Conservation (phyloP, 2,329 filamentous ascomycete species). For the Hypoxylon sp. region DNA sequence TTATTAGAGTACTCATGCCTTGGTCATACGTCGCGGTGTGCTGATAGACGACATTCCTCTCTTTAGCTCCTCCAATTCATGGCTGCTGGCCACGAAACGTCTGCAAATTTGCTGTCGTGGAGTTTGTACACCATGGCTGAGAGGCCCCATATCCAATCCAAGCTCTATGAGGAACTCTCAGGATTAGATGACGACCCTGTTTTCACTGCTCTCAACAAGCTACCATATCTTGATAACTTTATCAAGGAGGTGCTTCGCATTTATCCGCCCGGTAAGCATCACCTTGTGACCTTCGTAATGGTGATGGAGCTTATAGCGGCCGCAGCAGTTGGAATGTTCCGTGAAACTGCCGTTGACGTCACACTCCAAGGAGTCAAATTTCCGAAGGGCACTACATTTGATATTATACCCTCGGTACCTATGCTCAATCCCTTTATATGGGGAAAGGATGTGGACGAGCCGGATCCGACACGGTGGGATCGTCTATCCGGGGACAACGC, state of each 20-base stretch:
- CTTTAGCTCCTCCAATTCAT: slow-evolving; percentile 54
- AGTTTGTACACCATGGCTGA: slow-evolving; percentile 50
- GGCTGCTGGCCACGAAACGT: slow-evolving; percentile 55
- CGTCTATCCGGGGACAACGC: slow-evolving; percentile 43
- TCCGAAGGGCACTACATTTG: slow-evolving; percentile 53
- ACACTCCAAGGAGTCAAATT: slow-evolving; percentile 51
- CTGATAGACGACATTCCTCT: background rate
- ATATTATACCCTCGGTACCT: slow-evolving; percentile 53
- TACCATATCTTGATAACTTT: slow-evolving; percentile 55
- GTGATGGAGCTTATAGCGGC: background rate
- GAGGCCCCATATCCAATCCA: slow-evolving; percentile 50
- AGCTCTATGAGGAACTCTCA: slow-evolving; percentile 52
- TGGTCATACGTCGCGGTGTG: background rate
- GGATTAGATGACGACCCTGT: slow-evolving; percentile 48
- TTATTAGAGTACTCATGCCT: background rate
- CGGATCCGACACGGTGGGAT: slow-evolving; percentile 56
- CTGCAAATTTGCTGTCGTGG: slow-evolving; percentile 53
- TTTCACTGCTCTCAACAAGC: slow-evolving; percentile 42
- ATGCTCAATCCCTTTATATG: slow-evolving; percentile 54
- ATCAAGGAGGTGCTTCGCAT: slow-evolving; percentile 55
- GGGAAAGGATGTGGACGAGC: slow-evolving; percentile 54
- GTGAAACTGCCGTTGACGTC: slow-evolving; percentile 19
- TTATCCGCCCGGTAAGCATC: slow-evolving; percentile 45
- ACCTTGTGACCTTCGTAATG: background rate
- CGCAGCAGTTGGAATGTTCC: background rate